Percentiles rank a stretch among this genome's conserved stretches.
These are phyloP conservation scores for Talaromyces sp. DNA, from an alignment of 2,329 filamentous ascomycete genomes.

Conservation along the genomic window DNA sequence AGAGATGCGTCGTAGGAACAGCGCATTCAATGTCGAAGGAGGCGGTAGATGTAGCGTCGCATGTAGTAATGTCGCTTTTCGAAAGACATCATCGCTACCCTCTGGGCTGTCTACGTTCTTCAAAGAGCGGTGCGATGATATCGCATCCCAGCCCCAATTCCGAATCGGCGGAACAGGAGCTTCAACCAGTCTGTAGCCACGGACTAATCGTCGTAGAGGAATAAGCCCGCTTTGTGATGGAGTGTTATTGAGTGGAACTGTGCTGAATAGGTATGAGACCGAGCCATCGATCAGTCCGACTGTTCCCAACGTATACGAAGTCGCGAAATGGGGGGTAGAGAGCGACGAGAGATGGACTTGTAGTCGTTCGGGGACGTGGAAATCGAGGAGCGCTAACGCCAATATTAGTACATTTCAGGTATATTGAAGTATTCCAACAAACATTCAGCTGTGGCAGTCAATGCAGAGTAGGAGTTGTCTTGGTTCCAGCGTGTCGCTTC, in stretches of 20 bases:
- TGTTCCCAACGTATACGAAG: conserved; percentile 85
- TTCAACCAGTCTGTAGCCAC: conserved; percentile 75
- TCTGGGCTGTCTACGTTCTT: conserved; percentile 55
- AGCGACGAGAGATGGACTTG: conserved; percentile 86
- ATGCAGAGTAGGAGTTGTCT: conserved; percentile 84
- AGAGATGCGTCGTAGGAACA: conserved; percentile 75
- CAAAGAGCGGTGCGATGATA: conserved; percentile 43
- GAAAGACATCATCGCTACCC: conserved; percentile 16
- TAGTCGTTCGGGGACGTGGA: conserved; percentile 77
- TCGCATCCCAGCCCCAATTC: conserved; percentile 32
- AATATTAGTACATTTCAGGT: not conserved
- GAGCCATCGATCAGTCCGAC: conserved; percentile 92
- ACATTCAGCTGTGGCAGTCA: conserved; percentile 82
- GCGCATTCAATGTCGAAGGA: conserved; percentile 77
- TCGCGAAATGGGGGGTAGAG: conserved; percentile 87
- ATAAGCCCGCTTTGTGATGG: conserved; percentile 69
- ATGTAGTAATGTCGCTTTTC: conserved; percentile 44
- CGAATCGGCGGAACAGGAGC: conserved; percentile 33
- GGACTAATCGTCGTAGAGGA: conserved; percentile 71
- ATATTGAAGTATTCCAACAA: conserved; percentile 23
- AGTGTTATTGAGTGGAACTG: conserved; percentile 66
- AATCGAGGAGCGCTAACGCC: conserved; percentile 73
- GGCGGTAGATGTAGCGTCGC: conserved; percentile 54
- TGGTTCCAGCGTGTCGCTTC: conserved; percentile 81
- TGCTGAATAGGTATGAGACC: conserved; percentile 95